These are phyloP conservation scores for Rostrohypoxylon terebratum DNA, from an alignment of 495 filamentous ascomycete genomes.

Conservation along the genomic window DNA sequence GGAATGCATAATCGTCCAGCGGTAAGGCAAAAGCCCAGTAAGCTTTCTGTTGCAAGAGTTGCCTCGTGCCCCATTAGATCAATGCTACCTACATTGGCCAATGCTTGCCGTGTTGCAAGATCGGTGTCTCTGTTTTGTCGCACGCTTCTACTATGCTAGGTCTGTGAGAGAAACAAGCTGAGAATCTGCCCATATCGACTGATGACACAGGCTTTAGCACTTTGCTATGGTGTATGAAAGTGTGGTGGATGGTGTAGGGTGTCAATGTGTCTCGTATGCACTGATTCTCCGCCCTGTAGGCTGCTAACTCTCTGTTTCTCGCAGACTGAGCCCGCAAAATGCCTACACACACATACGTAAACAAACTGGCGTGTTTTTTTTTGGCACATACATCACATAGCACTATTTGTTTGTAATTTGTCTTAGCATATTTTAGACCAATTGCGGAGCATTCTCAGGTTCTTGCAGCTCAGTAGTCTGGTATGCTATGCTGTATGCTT, in stretches of 20 bases:
- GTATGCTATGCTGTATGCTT: constrained; percentile 17
- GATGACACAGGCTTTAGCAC: constrained; percentile 29
- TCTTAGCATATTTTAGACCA: constrained; percentile 30
- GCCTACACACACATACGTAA: constrained; percentile 15
- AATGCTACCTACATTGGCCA: constrained; percentile 48
- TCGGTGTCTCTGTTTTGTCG: constrained; percentile 47
- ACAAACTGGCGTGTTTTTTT: constrained; percentile 9
- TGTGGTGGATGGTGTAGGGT: not conserved
- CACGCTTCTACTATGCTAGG: constrained; percentile 36
- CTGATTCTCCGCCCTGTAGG: not conserved
- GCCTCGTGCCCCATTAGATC: constrained; percentile 44
- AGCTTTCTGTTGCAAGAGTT: constrained; percentile 45
- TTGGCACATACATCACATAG: constrained; percentile 16
- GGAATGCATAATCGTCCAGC: constrained; percentile 35
- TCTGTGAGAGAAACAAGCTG: constrained; percentile 30
- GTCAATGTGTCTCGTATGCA: constrained; percentile 21
- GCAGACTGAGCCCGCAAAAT: constrained; percentile 32
- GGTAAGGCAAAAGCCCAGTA: constrained; percentile 36
- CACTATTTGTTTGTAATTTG: constrained; percentile 34
- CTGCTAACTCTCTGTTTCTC: constrained; percentile 15
- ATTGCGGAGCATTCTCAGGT: constrained; percentile 27
- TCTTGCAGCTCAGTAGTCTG: constrained; percentile 31
- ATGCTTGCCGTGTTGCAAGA: constrained; percentile 36
- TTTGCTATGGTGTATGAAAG: not conserved
- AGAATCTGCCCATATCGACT: constrained; percentile 45